Conservation (phyloP, 2,329 filamentous ascomycete genomes). For the Alternaria infectoria region DNA sequence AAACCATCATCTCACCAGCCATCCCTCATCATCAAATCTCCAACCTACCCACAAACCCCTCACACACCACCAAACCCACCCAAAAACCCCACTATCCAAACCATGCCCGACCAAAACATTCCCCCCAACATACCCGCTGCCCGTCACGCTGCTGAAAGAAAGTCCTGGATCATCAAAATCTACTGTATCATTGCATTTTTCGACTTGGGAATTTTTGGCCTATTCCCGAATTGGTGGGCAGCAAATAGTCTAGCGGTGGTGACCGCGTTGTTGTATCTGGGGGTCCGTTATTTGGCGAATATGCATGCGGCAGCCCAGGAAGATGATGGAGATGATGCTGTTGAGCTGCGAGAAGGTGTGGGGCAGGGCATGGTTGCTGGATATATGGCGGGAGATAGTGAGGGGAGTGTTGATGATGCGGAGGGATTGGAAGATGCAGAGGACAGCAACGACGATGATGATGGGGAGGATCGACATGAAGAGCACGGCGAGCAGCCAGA, state of each 20-base stretch:
- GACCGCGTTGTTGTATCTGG: not conserved
- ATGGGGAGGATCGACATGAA: not conserved
- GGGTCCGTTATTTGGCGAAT: too few species aligned
- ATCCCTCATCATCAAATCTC: not conserved
- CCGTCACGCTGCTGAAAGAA: not conserved
- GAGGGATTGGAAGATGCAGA: not conserved
- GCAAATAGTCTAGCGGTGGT: not conserved
- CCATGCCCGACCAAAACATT: not conserved
- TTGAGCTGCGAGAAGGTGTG: not conserved
- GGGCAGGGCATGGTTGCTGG: accelerated
- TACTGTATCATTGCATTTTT: not conserved
- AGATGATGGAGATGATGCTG: not conserved
- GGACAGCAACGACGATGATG: not conserved
- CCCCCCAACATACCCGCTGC: not conserved
- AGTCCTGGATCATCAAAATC: not conserved
- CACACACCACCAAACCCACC: too few species aligned
- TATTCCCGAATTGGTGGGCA: not conserved
- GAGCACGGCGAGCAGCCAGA: too few species aligned
- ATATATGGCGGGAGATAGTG: not conserved
- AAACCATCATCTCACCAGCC: accelerated
- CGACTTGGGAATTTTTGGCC: not conserved
- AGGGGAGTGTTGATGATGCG: accelerated
- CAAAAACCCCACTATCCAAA: not conserved
- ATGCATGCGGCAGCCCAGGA: not conserved
- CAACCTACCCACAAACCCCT: not conserved